A percentile compares a stretch with the other conserved stretches of the same genome.
phyloP scores from a whole-genome alignment of 2,329 filamentous ascomycete genomes.

The Pseudocercospora fuligena region DNA sequence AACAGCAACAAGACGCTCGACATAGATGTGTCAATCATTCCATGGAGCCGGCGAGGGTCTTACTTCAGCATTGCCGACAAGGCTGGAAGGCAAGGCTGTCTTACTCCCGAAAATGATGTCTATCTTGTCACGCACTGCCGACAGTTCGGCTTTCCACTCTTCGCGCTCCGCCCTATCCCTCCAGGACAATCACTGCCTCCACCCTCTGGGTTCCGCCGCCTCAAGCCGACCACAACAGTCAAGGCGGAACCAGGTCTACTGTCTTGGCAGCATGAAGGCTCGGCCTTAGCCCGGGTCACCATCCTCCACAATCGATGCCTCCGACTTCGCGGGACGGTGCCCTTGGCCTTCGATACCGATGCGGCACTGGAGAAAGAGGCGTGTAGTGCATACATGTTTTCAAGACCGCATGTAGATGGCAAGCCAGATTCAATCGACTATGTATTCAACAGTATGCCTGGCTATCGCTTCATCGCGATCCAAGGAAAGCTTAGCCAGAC shows the following conservation, averaged over 20 bases:
- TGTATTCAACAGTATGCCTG: not conserved
- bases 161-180: not conserved
- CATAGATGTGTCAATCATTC: not conserved
- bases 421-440: not conserved
- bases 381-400: not conserved
- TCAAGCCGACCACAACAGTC: not conserved
- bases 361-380: not conserved
- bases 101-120: not conserved
- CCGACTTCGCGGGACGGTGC: slow-evolving; percentile 1
- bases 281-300: not conserved
- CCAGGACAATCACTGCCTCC: not conserved
- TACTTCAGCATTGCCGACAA: not conserved
- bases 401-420: not conserved
- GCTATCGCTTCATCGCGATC: not conserved
- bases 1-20: not conserved
- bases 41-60: not conserved
- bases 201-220: not conserved
- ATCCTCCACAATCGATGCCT: slow-evolving; percentile 4
- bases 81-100: not conserved
- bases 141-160: not conserved
- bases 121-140: slow-evolving; percentile 6
- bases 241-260: not conserved
- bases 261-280: not conserved
- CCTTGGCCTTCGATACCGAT: not conserved
- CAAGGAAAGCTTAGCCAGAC: not conserved